These are phyloP conservation scores for Penicillium aurantiogriseum DNA, from an alignment of 2,329 filamentous ascomycete species.

Conservation along the genomic window DNA sequence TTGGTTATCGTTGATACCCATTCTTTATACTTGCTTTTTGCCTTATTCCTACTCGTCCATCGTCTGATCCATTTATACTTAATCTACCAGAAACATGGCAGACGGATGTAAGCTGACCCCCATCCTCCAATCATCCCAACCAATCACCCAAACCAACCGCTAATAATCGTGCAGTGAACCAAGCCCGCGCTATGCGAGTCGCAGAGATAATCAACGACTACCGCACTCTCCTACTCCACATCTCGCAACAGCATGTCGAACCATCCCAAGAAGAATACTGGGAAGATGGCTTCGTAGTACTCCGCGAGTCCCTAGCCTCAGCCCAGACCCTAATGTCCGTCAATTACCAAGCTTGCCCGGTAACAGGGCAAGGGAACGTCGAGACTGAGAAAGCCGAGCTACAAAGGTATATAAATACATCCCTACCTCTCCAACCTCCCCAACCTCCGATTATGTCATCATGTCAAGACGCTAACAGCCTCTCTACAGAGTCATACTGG, in stretches of 20 bases:
- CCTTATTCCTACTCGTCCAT: not conserved
- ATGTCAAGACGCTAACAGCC: conserved; percentile 12
- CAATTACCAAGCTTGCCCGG: conserved; percentile 50
- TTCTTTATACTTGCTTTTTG: conserved; percentile 3
- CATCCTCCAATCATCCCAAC: not conserved
- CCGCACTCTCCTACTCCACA: conserved; percentile 59
- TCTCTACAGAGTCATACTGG: conserved; percentile 55
- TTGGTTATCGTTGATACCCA: conserved; percentile 8
- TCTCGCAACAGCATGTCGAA: conserved; percentile 53
- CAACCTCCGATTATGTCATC: too few relatives aligned
- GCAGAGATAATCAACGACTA: conserved; percentile 65
- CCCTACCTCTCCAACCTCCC: not conserved
- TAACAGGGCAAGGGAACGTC: conserved; percentile 45
- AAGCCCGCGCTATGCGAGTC: conserved; percentile 61
- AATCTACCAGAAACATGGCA: conserved; percentile 44
- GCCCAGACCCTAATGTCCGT: conserved; percentile 55
- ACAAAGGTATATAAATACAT: conserved; percentile 45
- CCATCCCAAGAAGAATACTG: conserved; percentile 56
- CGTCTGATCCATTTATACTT: conserved; percentile 10
- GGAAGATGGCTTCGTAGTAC: conserved; percentile 58
- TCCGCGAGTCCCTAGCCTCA: conserved; percentile 56
- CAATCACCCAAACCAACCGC: conserved; percentile 1
- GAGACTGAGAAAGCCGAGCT: conserved; percentile 59
- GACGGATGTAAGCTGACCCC: conserved; percentile 53
- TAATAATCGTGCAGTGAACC: conserved; percentile 53